phyloP scores from a whole-genome alignment of 768 basidiomycete species.

The Suillus discolor region DNA sequence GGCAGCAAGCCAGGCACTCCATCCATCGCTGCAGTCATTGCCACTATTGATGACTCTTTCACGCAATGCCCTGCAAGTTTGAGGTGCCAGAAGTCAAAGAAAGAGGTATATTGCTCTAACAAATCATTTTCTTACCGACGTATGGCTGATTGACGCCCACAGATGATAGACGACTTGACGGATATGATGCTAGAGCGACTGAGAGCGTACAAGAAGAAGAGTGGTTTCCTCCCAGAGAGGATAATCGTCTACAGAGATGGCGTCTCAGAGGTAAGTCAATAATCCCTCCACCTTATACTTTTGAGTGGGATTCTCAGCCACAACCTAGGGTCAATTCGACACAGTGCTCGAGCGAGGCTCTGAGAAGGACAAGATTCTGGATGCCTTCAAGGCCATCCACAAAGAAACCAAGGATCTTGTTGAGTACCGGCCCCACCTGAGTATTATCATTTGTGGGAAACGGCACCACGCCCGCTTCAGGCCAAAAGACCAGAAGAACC shows the following conservation, averaged over 20 bases:
- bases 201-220: constrained; percentile 55
- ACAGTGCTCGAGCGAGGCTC: constrained; percentile 44
- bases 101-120: constrained; percentile 21
- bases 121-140: not conserved
- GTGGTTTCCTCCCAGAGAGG: constrained; percentile 60
- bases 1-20: constrained; percentile 70
- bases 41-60: constrained; percentile 67
- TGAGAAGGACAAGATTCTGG: constrained; percentile 58
- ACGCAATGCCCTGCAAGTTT: constrained; percentile 80
- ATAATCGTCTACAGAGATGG: constrained; percentile 81
- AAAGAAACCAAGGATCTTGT: not conserved
- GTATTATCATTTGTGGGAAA: constrained; percentile 83
- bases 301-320: not conserved
- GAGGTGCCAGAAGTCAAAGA: constrained; percentile 53
- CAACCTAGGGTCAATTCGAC: constrained; percentile 65
- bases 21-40: constrained; percentile 83
- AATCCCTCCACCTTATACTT: not conserved
- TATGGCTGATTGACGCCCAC: not conserved
- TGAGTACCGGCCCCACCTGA: constrained; percentile 34
- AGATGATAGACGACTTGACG: constrained; percentile 73
- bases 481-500: constrained; percentile 48
- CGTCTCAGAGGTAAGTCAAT: constrained; percentile 66
- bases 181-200: constrained; percentile 76
- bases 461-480: constrained; percentile 60
- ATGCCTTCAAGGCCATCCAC: constrained; percentile 60